phyloP scores from a whole-genome alignment of 2,329 filamentous ascomycete species.

The Allantophomopsis lycopodina region DNA sequence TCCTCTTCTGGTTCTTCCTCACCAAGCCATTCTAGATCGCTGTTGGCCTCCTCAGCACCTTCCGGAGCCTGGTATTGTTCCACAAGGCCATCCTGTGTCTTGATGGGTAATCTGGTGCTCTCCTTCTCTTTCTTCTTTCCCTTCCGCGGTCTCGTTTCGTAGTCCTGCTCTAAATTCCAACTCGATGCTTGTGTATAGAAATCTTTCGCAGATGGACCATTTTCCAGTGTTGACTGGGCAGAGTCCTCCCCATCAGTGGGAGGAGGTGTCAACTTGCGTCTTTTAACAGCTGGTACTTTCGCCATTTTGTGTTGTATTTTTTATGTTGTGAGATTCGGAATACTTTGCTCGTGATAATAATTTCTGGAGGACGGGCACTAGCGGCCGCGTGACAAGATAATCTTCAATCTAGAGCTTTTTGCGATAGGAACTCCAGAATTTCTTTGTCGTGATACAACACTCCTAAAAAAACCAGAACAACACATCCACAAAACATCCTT shows the following conservation, averaged over 20 bases:
- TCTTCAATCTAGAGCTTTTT: too few species aligned
- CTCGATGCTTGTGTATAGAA: conserved; percentile 64
- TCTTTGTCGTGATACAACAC: not conserved
- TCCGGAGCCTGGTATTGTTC: conserved; percentile 39
- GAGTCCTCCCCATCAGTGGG: conserved; percentile 29
- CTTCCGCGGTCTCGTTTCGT: conserved; percentile 70
- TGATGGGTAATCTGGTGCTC: conserved; percentile 69
- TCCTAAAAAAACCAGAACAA: not conserved
- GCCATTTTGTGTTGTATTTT: conserved; percentile 11
- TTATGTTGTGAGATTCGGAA: too few species aligned
- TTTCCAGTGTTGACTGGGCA: conserved; percentile 16
- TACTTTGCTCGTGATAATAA: too few species aligned
- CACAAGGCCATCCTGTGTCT: conserved; percentile 64
- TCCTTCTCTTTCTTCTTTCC: conserved; percentile 57
- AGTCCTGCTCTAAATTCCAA: conserved; percentile 89
- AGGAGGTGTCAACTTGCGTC: conserved; percentile 42
- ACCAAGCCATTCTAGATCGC: conserved; percentile 49
- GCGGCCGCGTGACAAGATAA: too few species aligned
- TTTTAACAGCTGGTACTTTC: conserved; percentile 27
- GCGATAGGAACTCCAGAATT: not conserved
- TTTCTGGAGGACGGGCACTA: too few species aligned
- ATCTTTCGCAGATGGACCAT: conserved; percentile 10
- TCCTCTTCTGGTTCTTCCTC: conserved; percentile 33
- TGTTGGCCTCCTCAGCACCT: conserved; percentile 40
- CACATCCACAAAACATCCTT: conserved; percentile 1